Evolutionary conservation across 2,329 filamentous ascomycete genomes (phyloP).

Genomic region (Proliferodiscus dingleyae): DNA sequence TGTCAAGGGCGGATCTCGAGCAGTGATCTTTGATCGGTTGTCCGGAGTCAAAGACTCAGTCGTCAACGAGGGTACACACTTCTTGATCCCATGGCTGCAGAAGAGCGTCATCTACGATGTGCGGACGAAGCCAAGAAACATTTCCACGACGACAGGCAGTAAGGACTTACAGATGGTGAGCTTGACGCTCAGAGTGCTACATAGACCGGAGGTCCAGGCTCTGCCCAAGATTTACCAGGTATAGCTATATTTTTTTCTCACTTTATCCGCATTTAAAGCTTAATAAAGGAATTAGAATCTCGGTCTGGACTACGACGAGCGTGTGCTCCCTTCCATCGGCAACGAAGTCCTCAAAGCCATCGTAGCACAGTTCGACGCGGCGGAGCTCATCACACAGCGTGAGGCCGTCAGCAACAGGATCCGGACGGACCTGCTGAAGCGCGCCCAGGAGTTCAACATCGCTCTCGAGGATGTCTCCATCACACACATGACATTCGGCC

Average conservation of each 20-base stretch:
- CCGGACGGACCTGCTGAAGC: conserved; percentile 83
- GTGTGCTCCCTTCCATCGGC: conserved; percentile 95
- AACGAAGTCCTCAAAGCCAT: conserved; percentile 99
- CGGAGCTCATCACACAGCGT: conserved; percentile 97
- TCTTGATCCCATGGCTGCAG: conserved; percentile 93
- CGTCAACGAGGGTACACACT: conserved; percentile 94
- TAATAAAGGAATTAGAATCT: conserved; percentile 84
- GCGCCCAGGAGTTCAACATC: conserved; percentile 97
- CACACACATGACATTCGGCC: conserved; percentile 99
- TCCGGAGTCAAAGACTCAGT: conserved; percentile 90
- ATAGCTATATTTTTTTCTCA: conserved; percentile 30
- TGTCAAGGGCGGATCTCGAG: conserved; percentile 88
- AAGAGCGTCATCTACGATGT: conserved; percentile 94
- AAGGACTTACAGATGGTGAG: conserved; percentile 99
- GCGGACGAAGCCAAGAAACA: conserved; percentile 93
- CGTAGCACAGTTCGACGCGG: conserved; percentile 97
- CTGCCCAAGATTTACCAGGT: conserved; percentile 99
- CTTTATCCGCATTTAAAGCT: no score
- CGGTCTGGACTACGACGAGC: conserved; percentile 96
- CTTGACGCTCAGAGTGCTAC: conserved; percentile 90
- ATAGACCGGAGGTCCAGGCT: conserved; percentile 86
- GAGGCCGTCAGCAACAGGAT: conserved; percentile 96
- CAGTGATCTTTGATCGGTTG: conserved; percentile 95
- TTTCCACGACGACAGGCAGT: conserved; percentile 93
- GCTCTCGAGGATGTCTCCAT: conserved; percentile 98